Conservation (phyloP, 108 stramenopile genomes). For the Chaetoceros muelleri region DNA sequence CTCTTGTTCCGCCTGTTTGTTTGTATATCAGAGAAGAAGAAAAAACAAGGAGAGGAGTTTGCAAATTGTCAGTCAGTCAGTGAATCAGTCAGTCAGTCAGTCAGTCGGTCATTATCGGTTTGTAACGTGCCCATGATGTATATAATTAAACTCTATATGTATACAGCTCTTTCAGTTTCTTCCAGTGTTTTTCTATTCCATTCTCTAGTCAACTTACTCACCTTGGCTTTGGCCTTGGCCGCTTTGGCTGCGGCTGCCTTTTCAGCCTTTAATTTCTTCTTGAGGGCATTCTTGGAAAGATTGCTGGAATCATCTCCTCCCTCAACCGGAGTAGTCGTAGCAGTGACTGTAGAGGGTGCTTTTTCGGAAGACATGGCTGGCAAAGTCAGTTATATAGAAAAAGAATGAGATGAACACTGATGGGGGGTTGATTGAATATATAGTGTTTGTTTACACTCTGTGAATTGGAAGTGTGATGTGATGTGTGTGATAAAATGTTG, state of each 20-base stretch:
- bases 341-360: slow-evolving; percentile 13
- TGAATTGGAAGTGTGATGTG: neutral
- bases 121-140: too few relatives aligned
- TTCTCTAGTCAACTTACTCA: neutral
- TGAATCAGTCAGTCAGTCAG: too few relatives aligned
- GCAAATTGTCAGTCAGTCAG: too few relatives aligned
- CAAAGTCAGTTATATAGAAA: slow-evolving; percentile 16
- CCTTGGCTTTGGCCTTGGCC: slow-evolving; percentile 17
- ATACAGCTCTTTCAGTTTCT: slow-evolving; percentile 4
- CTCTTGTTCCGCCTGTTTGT: slow-evolving; percentile 37
- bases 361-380: slow-evolving; percentile 22
- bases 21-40: neutral
- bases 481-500: too few relatives aligned
- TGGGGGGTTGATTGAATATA: neutral
- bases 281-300: slow-evolving; percentile 58
- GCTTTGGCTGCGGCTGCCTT: slow-evolving; percentile 41
- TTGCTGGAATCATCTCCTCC: slow-evolving; percentile 22
- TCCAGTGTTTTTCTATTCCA: neutral
- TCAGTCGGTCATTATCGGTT: too few relatives aligned
- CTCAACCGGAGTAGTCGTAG: slow-evolving; percentile 16
- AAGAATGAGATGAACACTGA: neutral
- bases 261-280: slow-evolving; percentile 65
- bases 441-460: neutral
- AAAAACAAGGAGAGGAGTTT: too few relatives aligned
- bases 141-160: too few relatives aligned